Percentiles rank a stretch among this genome's conserved stretches.
Conservation (phyloP, 768 basidiomycete species). For the Pulveroboletus sp. region DNA sequence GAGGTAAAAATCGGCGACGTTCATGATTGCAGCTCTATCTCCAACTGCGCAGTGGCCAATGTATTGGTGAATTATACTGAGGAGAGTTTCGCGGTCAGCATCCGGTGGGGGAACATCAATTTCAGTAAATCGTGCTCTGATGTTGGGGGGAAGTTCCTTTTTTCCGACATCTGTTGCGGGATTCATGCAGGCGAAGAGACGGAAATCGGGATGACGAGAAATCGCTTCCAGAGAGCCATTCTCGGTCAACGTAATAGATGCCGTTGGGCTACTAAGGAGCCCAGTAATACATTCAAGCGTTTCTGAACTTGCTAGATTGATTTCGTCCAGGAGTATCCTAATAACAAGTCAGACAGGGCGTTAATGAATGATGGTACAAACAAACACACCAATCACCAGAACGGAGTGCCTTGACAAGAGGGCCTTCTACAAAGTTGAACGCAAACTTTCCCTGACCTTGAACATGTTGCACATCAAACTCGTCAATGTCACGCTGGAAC, state of each 20-base stretch:
- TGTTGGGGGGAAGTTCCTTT: slow-evolving; percentile 89
- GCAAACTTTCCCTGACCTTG: slow-evolving; percentile 85
- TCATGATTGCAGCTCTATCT: slow-evolving; percentile 83
- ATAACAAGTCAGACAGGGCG: not conserved
- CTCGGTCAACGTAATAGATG: slow-evolving; percentile 91
- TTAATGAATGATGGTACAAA: not conserved
- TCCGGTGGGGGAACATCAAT: slow-evolving; percentile 95
- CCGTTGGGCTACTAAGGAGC: slow-evolving; percentile 78
- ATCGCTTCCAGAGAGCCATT: slow-evolving; percentile 87
- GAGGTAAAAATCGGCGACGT: slow-evolving; percentile 87
- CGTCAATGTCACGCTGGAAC: slow-evolving; percentile 63
- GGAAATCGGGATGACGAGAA: slow-evolving; percentile 90
- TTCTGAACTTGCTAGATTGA: slow-evolving; percentile 91
- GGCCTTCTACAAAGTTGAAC: slow-evolving; percentile 94
- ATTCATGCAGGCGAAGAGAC: slow-evolving; percentile 98
- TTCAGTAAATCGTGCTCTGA: slow-evolving; percentile 91
- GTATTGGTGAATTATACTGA: slow-evolving; percentile 84
- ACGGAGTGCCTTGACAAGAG: slow-evolving; percentile 84
- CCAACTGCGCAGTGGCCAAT: slow-evolving; percentile 78
- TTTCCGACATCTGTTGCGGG: slow-evolving; percentile 98
- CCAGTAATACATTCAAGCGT: slow-evolving; percentile 89
- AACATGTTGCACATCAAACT: slow-evolving; percentile 88
- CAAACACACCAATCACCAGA: slow-evolving; percentile 81
- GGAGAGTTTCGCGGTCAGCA: slow-evolving; percentile 81
- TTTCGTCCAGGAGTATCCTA: slow-evolving; percentile 94